phyloP scores from a whole-genome alignment of 768 basidiomycete genomes.

The Calocybe cyanea region DNA sequence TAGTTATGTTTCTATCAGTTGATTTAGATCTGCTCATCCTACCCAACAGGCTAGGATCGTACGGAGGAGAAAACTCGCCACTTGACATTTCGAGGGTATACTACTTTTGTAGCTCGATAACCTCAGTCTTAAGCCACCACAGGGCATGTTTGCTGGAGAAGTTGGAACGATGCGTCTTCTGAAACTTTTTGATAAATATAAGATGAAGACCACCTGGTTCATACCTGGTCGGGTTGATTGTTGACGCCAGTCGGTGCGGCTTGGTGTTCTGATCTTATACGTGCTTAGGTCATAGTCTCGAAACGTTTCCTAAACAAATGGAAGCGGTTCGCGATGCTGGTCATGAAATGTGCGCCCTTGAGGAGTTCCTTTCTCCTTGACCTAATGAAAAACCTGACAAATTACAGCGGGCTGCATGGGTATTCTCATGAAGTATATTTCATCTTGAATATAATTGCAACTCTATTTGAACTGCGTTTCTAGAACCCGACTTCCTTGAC shows the following conservation, averaged over 20 bases:
- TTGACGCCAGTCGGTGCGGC: too few relatives aligned
- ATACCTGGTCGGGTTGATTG: constrained; percentile 49
- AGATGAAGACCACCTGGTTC: constrained; percentile 70
- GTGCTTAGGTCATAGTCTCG: constrained; percentile 58
- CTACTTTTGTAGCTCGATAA: background rate
- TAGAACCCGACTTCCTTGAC: constrained; percentile 61
- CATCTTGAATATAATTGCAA: background rate
- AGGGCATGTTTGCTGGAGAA: constrained; percentile 74
- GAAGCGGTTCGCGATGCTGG: constrained; percentile 67
- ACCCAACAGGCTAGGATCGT: constrained; percentile 56
- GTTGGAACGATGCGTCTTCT: constrained; percentile 66
- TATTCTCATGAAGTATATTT: constrained; percentile 61
- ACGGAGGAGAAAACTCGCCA: constrained; percentile 72
- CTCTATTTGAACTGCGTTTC: background rate
- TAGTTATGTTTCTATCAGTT: constrained; percentile 15
- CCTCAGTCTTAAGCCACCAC: background rate
- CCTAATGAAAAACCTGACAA: background rate
- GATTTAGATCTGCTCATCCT: background rate
- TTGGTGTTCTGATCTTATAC: background rate
- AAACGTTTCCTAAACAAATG: constrained; percentile 72
- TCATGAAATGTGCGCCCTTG: constrained; percentile 54
- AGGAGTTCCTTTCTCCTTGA: background rate
- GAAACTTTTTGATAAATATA: constrained; percentile 68
- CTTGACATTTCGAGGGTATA: constrained; percentile 61
- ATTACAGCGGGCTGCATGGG: constrained; percentile 57